Evolutionary conservation across 257 asterid genomes (phyloP), one percentile per base, ranked within the genome.

Genomic region (Verbascum thapsus): DNA sequence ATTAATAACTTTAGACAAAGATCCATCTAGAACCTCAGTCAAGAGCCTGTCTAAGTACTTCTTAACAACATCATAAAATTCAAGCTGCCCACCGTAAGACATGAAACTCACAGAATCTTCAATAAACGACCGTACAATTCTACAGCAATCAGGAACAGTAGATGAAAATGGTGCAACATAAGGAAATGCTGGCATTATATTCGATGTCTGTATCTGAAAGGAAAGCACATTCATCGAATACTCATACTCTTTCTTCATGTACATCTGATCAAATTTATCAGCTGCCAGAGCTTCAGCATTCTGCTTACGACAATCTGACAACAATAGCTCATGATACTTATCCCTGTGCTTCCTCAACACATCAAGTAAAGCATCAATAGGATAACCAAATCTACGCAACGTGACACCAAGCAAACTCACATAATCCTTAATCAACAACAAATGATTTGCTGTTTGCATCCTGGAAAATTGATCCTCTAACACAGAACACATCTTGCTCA

Each of bases 401-500:
- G 99, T 87, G 30, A 90, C 94, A 48, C 99, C 97, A 53, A 92
- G 95, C 83, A 92, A 80, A 70, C 96, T 92, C 61, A 92, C 97
- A 44, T 92, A 92, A 78, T 92, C 99, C 80, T 92, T 92, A 20
- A 92, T 90, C 83, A 92, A 78, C 76, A 92, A 75, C 88, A 92
- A 78, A 79, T 92, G 99, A 77, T 87, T 92, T 0, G 99, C 99
- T 8, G 99, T 92, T 60, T 92, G 95, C 99, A 92, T 92, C 76
- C 96, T 85, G 17, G 99, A 92, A 68, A 92, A 92, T 23, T 92
- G 99, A 78, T 92, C 99, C 81, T 92, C 97, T 64, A 92, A 72
- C 65, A 89, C 99, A 50, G 96, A 89, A 64, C 97, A 87, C 97
- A 92, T 90, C 78, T 92, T 92, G 72, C 88, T 74, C 41, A 89